Percentiles rank a stretch among this genome's conserved stretches.
Evolutionary conservation across 2,329 filamentous ascomycete species (phyloP).

Genomic region (Fusarium brevicatenulatum): DNA sequence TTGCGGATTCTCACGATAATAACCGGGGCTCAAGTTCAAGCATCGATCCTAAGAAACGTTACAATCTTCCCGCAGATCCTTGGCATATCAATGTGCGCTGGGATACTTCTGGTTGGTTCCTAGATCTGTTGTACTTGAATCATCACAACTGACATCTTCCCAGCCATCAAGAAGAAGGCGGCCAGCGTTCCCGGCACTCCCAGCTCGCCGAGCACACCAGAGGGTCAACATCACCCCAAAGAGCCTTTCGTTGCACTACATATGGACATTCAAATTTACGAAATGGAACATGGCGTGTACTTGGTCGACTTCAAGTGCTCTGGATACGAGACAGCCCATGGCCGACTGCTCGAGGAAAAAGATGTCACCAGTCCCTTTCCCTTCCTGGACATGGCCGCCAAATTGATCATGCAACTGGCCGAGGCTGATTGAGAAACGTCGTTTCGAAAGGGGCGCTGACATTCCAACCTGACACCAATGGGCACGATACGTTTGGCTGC

Average conservation of each 20-base stretch:
- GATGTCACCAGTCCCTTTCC: slow-evolving; percentile 95
- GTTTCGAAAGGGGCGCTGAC: background rate
- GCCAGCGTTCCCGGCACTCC: slow-evolving; percentile 34
- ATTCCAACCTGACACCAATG: background rate
- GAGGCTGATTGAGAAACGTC: slow-evolving; percentile 69
- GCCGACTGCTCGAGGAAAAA: slow-evolving; percentile 86
- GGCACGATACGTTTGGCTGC: background rate
- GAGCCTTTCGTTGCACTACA: slow-evolving; percentile 86
- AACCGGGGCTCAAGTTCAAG: slow-evolving; percentile 51
- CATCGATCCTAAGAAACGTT: slow-evolving; percentile 69
- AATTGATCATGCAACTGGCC: slow-evolving; percentile 91
- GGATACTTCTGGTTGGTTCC: slow-evolving; percentile 79
- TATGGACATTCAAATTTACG: slow-evolving; percentile 95
- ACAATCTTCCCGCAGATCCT: slow-evolving; percentile 89
- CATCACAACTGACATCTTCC: slow-evolving; percentile 37
- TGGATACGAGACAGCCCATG: slow-evolving; percentile 85
- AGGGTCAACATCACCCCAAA: slow-evolving; percentile 56
- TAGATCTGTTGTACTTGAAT: too few species aligned
- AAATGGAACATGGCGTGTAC: slow-evolving; percentile 91
- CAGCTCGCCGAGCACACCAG: slow-evolving; percentile 41
- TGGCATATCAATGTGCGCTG: slow-evolving; percentile 95
- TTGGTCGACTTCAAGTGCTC: slow-evolving; percentile 99
- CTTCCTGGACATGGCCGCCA: slow-evolving; percentile 92
- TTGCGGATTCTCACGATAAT: slow-evolving; percentile 52
- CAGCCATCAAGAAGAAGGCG: slow-evolving; percentile 43